Conservation (phyloP, 2,329 filamentous ascomycete genomes). For the Lachnellula suecica region DNA sequence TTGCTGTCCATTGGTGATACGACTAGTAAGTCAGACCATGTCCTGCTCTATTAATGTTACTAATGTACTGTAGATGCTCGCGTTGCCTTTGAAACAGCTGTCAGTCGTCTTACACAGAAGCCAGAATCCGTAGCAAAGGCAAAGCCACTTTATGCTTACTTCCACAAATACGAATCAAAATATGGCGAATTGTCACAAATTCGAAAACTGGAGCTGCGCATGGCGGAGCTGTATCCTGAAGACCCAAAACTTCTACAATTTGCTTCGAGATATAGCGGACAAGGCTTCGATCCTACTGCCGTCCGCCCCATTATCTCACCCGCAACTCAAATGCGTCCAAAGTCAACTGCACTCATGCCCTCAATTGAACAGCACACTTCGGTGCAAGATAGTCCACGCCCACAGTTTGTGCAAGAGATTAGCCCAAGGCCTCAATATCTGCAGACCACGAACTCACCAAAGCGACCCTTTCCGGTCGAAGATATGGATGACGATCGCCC, state of each 20-base stretch:
- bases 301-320: constrained; percentile 85
- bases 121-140: constrained; percentile 72
- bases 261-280: constrained; percentile 69
- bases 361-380: constrained; percentile 52
- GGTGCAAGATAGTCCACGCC: constrained; percentile 35
- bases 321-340: constrained; percentile 71
- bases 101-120: constrained; percentile 77
- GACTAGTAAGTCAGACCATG: constrained; percentile 66
- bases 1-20: constrained; percentile 89
- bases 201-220: constrained; percentile 84
- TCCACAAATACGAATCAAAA: constrained; percentile 92
- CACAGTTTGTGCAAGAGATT: constrained; percentile 29
- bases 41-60: not conserved
- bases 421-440: constrained; percentile 33
- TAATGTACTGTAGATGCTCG: constrained; percentile 68
- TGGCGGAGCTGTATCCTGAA: constrained; percentile 90
- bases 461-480: constrained; percentile 48
- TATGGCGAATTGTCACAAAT: constrained; percentile 93
- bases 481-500: constrained; percentile 75
- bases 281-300: constrained; percentile 77
- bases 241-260: constrained; percentile 78
- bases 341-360: constrained; percentile 46
- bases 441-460: constrained; percentile 35
- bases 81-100: constrained; percentile 93
- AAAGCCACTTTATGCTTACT: constrained; percentile 84